phyloP scores from a whole-genome alignment of 352 stramenopile species.

The Globisporangium takayamanum region DNA sequence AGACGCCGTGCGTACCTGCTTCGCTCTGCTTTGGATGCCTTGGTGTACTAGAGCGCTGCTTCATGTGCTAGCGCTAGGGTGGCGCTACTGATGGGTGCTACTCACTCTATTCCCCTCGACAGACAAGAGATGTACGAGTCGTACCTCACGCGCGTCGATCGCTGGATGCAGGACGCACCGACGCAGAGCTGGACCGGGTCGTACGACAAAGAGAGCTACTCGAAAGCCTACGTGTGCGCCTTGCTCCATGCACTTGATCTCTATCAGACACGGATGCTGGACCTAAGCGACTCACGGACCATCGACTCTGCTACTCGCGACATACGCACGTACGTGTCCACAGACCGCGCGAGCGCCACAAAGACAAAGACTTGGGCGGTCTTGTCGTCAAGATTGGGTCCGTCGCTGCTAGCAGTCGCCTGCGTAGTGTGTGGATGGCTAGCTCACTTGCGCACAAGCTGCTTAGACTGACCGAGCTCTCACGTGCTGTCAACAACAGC shows the following conservation, averaged over 20 bases:
- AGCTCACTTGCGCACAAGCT: background rate
- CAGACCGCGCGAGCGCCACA: constrained; percentile 40
- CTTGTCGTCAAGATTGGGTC: constrained; percentile 39
- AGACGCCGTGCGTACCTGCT: constrained; percentile 29
- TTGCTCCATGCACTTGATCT: background rate
- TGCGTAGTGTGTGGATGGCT: background rate
- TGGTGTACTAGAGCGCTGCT: background rate
- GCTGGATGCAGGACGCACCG: constrained; percentile 40
- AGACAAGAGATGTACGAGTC: constrained; percentile 66
- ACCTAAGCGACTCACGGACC: background rate
- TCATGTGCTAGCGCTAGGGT: background rate
- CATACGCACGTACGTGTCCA: background rate
- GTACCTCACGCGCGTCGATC: constrained; percentile 50
- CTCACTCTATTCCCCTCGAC: background rate
- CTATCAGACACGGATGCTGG: background rate
- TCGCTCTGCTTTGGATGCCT: background rate
- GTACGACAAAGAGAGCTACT: constrained; percentile 52
- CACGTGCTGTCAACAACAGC: constrained; percentile 11
- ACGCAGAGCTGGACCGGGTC: constrained; percentile 37
- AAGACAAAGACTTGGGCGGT: constrained; percentile 32
- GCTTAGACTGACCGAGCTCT: background rate
- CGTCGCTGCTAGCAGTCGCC: background rate
- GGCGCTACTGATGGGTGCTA: background rate
- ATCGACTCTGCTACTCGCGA: background rate
- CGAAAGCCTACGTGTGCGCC: constrained; percentile 43